These are phyloP conservation scores for Fusarium sp. DNA, from an alignment of 2,329 filamentous ascomycete species.

Conservation along the genomic window DNA sequence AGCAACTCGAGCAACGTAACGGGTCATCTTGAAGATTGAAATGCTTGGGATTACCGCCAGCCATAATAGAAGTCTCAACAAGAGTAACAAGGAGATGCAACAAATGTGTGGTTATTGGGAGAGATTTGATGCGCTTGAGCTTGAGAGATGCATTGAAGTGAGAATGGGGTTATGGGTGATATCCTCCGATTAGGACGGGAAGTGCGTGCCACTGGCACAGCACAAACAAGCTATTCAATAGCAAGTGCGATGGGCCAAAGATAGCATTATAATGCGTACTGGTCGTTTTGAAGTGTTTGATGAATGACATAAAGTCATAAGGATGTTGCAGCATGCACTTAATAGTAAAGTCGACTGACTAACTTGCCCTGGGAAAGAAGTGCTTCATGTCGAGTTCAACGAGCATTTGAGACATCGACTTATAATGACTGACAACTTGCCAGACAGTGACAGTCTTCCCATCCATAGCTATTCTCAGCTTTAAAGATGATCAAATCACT, in stretches of 20 bases:
- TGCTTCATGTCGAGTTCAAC: background rate
- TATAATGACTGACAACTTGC: background rate
- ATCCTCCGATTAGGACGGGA: background rate
- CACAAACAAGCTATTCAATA: constrained; percentile 8
- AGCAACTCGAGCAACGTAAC: constrained; percentile 49
- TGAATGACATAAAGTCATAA: background rate
- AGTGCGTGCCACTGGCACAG: constrained; percentile 17
- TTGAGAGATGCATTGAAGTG: background rate
- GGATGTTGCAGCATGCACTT: background rate
- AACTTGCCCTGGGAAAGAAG: background rate
- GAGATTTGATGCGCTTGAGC: background rate
- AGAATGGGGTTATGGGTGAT: background rate
- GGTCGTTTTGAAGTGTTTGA: background rate
- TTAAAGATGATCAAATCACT: background rate
- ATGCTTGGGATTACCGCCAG: constrained; percentile 57
- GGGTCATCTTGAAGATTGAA: constrained; percentile 55
- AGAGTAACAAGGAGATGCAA: background rate
- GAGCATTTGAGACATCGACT: background rate
- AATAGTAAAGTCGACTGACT: background rate
- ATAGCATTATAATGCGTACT: background rate
- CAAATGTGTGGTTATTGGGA: background rate
- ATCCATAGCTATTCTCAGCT: background rate
- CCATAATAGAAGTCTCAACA: constrained; percentile 45
- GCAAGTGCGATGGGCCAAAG: background rate
- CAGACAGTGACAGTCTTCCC: background rate